phyloP scores from a whole-genome alignment of 768 basidiomycete genomes.

The Mycena amicta region DNA sequence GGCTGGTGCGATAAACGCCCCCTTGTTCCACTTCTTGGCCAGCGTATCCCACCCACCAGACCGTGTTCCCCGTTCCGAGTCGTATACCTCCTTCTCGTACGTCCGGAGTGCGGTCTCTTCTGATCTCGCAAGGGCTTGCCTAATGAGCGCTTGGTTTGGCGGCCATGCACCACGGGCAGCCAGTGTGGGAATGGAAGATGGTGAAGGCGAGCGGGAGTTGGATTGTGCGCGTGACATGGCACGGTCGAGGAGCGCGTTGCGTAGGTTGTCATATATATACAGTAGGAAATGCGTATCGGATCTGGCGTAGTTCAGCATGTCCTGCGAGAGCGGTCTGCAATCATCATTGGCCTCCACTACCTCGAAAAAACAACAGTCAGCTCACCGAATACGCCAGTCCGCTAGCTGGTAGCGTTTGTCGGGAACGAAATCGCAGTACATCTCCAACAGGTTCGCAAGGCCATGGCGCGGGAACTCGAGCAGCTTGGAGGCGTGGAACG shows the following conservation, averaged over 20 bases:
- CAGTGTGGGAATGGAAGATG: constrained; percentile 25
- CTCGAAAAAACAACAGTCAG: constrained; percentile 1
- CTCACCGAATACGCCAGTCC: constrained; percentile 92
- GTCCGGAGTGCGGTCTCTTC: constrained; percentile 74
- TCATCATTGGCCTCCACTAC: too few relatives aligned
- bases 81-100: constrained; percentile 72
- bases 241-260: constrained; percentile 84
- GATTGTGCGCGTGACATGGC: too few relatives aligned
- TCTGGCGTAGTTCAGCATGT: constrained; percentile 91
- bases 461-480: constrained; percentile 85
- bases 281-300: constrained; percentile 96
- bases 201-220: constrained; percentile 39
- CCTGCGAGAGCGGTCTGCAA: constrained; percentile 72
- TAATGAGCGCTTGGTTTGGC: constrained; percentile 47
- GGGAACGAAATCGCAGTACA: constrained; percentile 86
- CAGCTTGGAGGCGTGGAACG: constrained; percentile 89
- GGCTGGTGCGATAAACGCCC: constrained; percentile 40
- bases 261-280: constrained; percentile 88
- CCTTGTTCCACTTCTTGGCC: constrained; percentile 83
- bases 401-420: constrained; percentile 97
- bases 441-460: constrained; percentile 80
- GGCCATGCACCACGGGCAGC: constrained; percentile 21
- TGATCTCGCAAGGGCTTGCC: constrained; percentile 70
- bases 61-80: constrained; percentile 64
- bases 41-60: constrained; percentile 77